Conservation (phyloP, 148 eudicot genomes). For the Chenopodium album region DNA sequence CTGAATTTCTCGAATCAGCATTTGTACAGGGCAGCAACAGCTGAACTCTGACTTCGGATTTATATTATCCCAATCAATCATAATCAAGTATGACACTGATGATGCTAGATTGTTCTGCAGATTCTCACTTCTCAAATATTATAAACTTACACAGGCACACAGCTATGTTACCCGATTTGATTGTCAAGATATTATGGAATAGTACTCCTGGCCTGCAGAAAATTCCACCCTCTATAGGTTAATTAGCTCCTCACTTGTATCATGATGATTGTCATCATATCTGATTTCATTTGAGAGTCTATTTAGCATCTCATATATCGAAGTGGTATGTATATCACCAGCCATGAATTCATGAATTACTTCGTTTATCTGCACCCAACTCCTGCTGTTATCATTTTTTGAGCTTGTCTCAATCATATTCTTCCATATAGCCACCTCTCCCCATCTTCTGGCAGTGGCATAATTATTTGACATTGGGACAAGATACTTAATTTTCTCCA, state of each 20-base stretch:
- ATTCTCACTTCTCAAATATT: neutral
- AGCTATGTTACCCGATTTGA: neutral
- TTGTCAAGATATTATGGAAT: neutral
- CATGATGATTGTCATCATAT: conserved; percentile 3
- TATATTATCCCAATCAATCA: neutral
- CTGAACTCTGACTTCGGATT: neutral
- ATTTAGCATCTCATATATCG: conserved; percentile 36
- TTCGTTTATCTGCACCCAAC: conserved; percentile 55
- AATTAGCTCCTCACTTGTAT: neutral
- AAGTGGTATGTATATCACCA: conserved; percentile 34
- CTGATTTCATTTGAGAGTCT: neutral
- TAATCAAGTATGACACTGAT: neutral
- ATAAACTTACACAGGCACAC: no score
- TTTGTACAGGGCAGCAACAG: neutral
- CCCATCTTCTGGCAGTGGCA: conserved; percentile 48
- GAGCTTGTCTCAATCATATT: conserved; percentile 40
- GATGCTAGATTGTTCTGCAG: neutral
- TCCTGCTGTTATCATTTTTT: conserved; percentile 45
- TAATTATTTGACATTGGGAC: conserved; percentile 48
- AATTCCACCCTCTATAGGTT: neutral
- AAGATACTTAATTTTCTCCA: conserved; percentile 50
- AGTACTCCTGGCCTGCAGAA: neutral
- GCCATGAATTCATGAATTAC: conserved; percentile 46
- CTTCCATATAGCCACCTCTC: conserved; percentile 41
- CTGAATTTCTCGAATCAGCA: neutral